phyloP scores from a whole-genome alignment of 352 stramenopile species.

The Phytophthora quininea region DNA sequence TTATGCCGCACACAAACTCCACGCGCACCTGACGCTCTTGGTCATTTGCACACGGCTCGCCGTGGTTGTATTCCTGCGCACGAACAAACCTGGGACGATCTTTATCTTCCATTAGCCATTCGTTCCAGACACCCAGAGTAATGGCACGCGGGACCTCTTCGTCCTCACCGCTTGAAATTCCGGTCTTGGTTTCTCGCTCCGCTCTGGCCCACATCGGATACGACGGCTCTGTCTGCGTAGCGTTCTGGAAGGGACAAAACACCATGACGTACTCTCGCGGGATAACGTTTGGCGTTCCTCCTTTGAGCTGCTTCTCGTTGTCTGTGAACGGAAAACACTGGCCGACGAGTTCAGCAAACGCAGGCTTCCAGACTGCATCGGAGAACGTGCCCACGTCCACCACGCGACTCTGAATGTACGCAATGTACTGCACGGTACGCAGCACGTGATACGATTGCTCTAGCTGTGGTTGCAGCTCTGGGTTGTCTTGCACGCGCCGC shows the following conservation, averaged over 20 bases:
- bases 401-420: slow-evolving; percentile 60
- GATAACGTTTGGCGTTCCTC: slow-evolving; percentile 77
- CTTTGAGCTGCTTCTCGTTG: slow-evolving; percentile 78
- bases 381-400: slow-evolving; percentile 53
- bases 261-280: slow-evolving; percentile 67
- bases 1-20: slow-evolving; percentile 73
- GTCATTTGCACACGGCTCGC: slow-evolving; percentile 87
- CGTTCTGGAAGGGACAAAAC: slow-evolving; percentile 83
- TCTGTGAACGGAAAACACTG: slow-evolving; percentile 71
- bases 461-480: slow-evolving; percentile 42
- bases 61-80: slow-evolving; percentile 73
- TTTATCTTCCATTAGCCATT: slow-evolving; percentile 49
- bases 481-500: slow-evolving; percentile 26
- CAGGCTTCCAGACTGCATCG: slow-evolving; percentile 39
- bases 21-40: slow-evolving; percentile 75
- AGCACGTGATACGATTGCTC: slow-evolving; percentile 57
- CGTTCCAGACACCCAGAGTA: slow-evolving; percentile 67
- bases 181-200: slow-evolving; percentile 53
- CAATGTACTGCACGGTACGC: slow-evolving; percentile 49
- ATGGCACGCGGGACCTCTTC: slow-evolving; percentile 41
- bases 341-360: slow-evolving; percentile 65
- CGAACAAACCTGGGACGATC: slow-evolving; percentile 29
- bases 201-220: slow-evolving; percentile 60
- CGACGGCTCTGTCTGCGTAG: slow-evolving; percentile 71
- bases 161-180: slow-evolving; percentile 23